These are phyloP conservation scores for Hylodesmum podocarpum DNA, from an alignment of 306 rosid species.

Conservation along the genomic window DNA sequence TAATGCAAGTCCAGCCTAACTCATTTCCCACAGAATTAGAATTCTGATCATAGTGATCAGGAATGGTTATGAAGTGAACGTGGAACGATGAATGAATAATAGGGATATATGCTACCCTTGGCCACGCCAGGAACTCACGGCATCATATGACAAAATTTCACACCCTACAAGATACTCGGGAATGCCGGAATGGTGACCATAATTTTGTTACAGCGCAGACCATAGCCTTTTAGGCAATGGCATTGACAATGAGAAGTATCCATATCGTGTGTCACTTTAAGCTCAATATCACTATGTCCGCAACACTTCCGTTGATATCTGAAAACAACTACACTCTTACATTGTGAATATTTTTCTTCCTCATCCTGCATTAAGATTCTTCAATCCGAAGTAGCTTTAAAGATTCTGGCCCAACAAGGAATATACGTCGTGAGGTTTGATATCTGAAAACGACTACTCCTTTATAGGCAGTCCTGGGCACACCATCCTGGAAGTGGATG, in stretches of 20 bases:
- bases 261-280: neutral
- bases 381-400: constrained; percentile 62
- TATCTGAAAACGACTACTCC: constrained; percentile 89
- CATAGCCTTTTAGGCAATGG: constrained; percentile 9
- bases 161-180: neutral
- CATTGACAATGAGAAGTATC: neutral
- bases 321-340: neutral
- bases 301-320: constrained; percentile 14
- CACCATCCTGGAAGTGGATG: constrained; percentile 69
- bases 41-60: neutral
- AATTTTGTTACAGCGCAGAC: constrained; percentile 7
- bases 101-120: neutral
- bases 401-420: constrained; percentile 79
- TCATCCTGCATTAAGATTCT: constrained; percentile 43
- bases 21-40: neutral
- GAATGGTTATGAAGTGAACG: neutral
- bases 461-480: constrained; percentile 92
- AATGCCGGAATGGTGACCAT: constrained; percentile 22
- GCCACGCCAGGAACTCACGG: neutral
- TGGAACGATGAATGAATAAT: neutral
- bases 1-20: too few relatives aligned
- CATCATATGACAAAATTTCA: constrained; percentile 8
- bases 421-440: constrained; percentile 58
- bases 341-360: constrained; percentile 27
- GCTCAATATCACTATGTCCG: constrained; percentile 19